Conservation (phyloP, 164 flowering plant genomes). For the Annona cherimola region DNA sequence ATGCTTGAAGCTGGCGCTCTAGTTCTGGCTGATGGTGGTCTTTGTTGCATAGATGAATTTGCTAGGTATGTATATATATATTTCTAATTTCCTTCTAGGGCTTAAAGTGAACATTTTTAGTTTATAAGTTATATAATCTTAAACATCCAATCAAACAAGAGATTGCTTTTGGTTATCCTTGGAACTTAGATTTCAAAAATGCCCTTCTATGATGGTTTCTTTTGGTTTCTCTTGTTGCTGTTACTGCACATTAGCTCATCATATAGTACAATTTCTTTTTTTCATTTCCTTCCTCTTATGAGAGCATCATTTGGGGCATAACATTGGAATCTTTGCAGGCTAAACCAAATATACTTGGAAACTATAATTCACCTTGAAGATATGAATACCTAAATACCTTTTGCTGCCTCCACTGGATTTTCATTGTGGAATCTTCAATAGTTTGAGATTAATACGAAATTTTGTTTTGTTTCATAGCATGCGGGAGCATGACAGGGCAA, state of each 20-base stretch:
- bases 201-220: no score
- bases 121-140: no score
- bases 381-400: neutral
- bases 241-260: no score
- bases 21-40: slow-evolving; percentile 97
- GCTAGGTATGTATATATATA: slow-evolving; percentile 59
- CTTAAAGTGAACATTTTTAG: no score
- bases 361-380: neutral
- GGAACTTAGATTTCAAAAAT: no score
- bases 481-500: slow-evolving; percentile 96
- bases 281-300: no score
- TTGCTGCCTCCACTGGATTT: neutral
- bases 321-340: no score
- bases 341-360: neutral
- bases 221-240: no score
- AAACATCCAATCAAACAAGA: no score
- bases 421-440: neutral
- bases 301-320: no score
- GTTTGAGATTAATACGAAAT: neutral
- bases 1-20: slow-evolving; percentile 99
- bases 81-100: neutral
- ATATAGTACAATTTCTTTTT: no score
- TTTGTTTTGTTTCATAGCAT: slow-evolving; percentile 44
- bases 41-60: slow-evolving; percentile 97
- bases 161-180: no score